Conservation (phyloP, 2,329 filamentous ascomycete species). For the Delphinella strobiligena region DNA sequence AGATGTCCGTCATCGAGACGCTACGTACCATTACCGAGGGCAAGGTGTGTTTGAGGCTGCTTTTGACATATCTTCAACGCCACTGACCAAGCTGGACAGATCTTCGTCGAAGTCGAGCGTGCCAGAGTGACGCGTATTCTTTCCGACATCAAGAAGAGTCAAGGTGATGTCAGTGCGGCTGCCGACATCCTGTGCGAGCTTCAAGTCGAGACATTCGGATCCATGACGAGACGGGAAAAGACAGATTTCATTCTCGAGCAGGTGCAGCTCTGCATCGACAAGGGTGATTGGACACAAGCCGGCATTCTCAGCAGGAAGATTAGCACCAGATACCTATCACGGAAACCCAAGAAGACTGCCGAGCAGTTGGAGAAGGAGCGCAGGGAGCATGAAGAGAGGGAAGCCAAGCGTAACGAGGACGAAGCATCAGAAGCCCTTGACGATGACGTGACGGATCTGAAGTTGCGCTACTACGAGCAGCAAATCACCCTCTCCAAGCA, state of each 20-base stretch:
- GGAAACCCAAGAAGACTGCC: slow-evolving; percentile 80
- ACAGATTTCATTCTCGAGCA: slow-evolving; percentile 97
- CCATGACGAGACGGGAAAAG: slow-evolving; percentile 95
- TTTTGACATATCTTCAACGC: background rate
- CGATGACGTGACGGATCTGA: slow-evolving; percentile 91
- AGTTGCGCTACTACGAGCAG: slow-evolving; percentile 93
- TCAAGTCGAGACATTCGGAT: slow-evolving; percentile 97
- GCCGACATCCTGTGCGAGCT: slow-evolving; percentile 92
- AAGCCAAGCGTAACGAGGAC: slow-evolving; percentile 66
- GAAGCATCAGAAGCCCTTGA: slow-evolving; percentile 61
- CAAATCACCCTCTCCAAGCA: slow-evolving; percentile 94
- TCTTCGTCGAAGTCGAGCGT: slow-evolving; percentile 97
- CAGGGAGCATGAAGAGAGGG: slow-evolving; percentile 76
- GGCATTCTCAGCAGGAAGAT: slow-evolving; percentile 93
- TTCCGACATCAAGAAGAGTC: slow-evolving; percentile 92
- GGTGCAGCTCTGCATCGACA: slow-evolving; percentile 88
- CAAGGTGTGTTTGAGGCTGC: slow-evolving; percentile 46
- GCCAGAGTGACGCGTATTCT: slow-evolving; percentile 90
- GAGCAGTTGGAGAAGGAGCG: slow-evolving; percentile 85
- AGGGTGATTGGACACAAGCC: slow-evolving; percentile 90
- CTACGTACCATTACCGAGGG: slow-evolving; percentile 93
- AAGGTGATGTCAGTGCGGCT: slow-evolving; percentile 82
- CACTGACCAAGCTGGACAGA: slow-evolving; percentile 36
- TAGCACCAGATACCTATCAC: slow-evolving; percentile 80
- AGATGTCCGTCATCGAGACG: slow-evolving; percentile 88